These are phyloP conservation scores for Hypoxylon lienhwacheense DNA, from an alignment of 495 filamentous ascomycete species.

Conservation along the genomic window DNA sequence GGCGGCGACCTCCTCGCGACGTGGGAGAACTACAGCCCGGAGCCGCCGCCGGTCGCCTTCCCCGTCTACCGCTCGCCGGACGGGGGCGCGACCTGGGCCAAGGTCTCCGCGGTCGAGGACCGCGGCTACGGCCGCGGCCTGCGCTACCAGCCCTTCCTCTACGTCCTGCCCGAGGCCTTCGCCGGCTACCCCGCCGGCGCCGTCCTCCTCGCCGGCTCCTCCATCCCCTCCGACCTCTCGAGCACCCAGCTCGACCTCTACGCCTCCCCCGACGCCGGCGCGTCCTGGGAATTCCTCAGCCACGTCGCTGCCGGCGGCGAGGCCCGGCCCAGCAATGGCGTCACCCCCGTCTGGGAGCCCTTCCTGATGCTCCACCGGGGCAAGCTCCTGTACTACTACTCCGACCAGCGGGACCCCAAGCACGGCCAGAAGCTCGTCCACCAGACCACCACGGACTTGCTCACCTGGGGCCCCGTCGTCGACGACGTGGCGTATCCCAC, in stretches of 20 bases:
- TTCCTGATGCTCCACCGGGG: slow-evolving; percentile 60
- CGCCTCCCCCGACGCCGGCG: slow-evolving; percentile 58
- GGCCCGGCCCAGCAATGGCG: slow-evolving; percentile 61
- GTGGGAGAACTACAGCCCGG: slow-evolving; percentile 63
- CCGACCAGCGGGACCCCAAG: slow-evolving; percentile 65
- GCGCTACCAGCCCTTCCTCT: slow-evolving; percentile 68
- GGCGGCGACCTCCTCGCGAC: slow-evolving; percentile 62
- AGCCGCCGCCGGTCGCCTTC: slow-evolving; percentile 61
- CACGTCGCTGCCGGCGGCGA: slow-evolving; percentile 66
- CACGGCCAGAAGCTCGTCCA: slow-evolving; percentile 70
- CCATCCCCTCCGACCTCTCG: slow-evolving; percentile 63
- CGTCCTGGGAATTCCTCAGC: slow-evolving; percentile 67
- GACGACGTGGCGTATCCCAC: slow-evolving; percentile 62
- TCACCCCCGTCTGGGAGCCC: slow-evolving; percentile 72
- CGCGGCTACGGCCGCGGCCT: slow-evolving; percentile 65
- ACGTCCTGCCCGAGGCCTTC: slow-evolving; percentile 58
- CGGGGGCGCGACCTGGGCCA: slow-evolving; percentile 62
- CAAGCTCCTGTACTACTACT: slow-evolving; percentile 66
- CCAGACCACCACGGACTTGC: slow-evolving; percentile 59
- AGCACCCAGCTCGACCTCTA: slow-evolving; percentile 70
- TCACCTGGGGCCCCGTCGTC: slow-evolving; percentile 59
- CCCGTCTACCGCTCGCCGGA: slow-evolving; percentile 67
- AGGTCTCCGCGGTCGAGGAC: slow-evolving; percentile 63
- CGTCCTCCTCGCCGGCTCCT: slow-evolving; percentile 63
- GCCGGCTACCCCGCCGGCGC: slow-evolving; percentile 62